Evolutionary conservation across 2,329 filamentous ascomycete genomes (phyloP).

Genomic region (Parasarocladium wereldwijsianum): DNA sequence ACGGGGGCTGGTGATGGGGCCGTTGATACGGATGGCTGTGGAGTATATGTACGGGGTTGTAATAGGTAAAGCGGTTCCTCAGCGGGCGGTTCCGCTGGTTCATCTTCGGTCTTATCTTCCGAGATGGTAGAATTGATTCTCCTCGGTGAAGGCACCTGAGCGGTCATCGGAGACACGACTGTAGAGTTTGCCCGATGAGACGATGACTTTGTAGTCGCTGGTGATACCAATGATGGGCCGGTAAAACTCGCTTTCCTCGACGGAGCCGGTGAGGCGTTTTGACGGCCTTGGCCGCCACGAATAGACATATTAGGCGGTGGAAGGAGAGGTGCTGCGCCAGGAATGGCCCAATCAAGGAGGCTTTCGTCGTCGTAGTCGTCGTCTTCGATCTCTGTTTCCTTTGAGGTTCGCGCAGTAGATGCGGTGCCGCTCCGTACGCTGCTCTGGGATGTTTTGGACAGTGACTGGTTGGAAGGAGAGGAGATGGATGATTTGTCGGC

Average conservation of each 20-base stretch:
- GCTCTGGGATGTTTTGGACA: slow-evolving; percentile 4
- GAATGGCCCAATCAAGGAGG: slow-evolving; percentile 11
- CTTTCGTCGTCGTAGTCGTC: slow-evolving; percentile 8
- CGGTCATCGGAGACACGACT: no score
- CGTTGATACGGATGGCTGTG: slow-evolving; percentile 28
- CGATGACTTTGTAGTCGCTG: no score
- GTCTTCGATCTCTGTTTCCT: slow-evolving; percentile 1
- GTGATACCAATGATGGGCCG: no score
- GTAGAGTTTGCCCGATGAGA: no score
- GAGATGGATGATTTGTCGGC: slow-evolving; percentile 3
- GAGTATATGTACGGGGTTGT: slow-evolving; percentile 43
- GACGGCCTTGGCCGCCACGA: no score
- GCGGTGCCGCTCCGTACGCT: slow-evolving; percentile 9
- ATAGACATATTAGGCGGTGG: no score
- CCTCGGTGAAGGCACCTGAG: slow-evolving; percentile 1
- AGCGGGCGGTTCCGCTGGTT: no score
- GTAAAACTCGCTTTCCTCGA: no score
- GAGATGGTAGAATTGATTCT: slow-evolving; percentile 1
- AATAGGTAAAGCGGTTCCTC: slow-evolving; percentile 35
- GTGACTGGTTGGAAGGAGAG: slow-evolving; percentile 5
- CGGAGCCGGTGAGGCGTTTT: no score
- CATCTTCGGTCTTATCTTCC: slow-evolving; percentile 2
- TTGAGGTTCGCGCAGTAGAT: slow-evolving; percentile 3
- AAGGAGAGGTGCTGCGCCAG: slow-evolving; percentile 9
- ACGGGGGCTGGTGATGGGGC: background rate